Conservation (phyloP, 176 grass and related monocot species). For the Puccinellia tenuiflora region DNA sequence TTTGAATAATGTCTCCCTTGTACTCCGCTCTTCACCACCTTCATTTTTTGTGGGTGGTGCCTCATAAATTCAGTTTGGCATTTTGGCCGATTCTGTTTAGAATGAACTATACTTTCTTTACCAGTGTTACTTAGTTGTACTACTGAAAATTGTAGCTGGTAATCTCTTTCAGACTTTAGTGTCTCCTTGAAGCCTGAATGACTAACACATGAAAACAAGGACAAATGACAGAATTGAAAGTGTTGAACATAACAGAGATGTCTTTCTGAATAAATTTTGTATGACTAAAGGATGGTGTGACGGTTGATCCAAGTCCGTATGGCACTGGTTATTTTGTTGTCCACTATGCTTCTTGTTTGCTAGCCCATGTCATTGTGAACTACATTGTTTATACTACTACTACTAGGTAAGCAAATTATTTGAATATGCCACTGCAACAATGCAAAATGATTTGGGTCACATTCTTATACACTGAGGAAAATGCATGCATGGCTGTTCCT, state of each 20-base stretch:
- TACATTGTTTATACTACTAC: background rate
- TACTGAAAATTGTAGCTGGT: background rate
- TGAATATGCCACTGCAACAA: background rate
- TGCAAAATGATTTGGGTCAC: constrained; percentile 2
- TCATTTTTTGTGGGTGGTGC: background rate
- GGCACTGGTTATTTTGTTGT: background rate
- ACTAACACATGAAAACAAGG: background rate
- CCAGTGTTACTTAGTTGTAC: background rate
- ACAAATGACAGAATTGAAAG: background rate
- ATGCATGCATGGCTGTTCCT: background rate
- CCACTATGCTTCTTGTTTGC: background rate
- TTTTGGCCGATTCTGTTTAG: background rate
- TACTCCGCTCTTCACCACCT: background rate
- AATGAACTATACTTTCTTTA: background rate
- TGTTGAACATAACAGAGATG: background rate
- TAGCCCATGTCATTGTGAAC: background rate
- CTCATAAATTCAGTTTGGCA: background rate
- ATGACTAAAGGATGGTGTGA: background rate
- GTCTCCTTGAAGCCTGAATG: background rate
- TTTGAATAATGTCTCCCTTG: background rate
- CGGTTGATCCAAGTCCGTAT: background rate
- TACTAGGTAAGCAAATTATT: background rate
- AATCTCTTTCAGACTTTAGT: background rate
- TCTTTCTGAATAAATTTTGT: background rate
- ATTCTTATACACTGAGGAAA: background rate